phyloP scores from a whole-genome alignment of 257 asterid genomes.

The Misopates orontium region DNA sequence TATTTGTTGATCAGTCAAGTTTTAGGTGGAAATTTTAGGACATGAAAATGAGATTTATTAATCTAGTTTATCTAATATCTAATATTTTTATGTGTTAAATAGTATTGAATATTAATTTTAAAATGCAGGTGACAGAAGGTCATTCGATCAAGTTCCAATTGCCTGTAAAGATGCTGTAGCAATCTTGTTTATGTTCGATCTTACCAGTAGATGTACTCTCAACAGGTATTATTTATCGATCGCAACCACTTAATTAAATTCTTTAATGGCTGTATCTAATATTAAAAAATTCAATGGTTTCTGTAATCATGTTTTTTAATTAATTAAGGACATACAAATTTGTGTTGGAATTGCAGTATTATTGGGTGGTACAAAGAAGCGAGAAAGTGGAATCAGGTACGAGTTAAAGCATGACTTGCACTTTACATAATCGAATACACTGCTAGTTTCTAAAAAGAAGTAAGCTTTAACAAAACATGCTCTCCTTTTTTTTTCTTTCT shows the following conservation, averaged over 20 bases:
- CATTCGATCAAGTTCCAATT: constrained; percentile 77
- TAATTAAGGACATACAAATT: not conserved
- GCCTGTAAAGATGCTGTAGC: constrained; percentile 96
- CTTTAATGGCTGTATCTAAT: no score
- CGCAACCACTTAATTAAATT: no score
- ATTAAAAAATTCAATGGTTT: no score
- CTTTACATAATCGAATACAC: constrained; percentile 15
- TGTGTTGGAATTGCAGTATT: constrained; percentile 46
- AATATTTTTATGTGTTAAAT: not conserved
- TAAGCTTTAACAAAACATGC: constrained; percentile 17
- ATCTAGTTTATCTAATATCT: not conserved
- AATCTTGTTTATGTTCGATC: constrained; percentile 87
- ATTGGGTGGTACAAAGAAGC: constrained; percentile 80
- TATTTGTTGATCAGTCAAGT: constrained; percentile 1
- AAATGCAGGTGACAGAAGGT: constrained; percentile 56
- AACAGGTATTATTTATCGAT: no score
- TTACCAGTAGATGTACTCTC: constrained; percentile 72
- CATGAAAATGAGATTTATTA: not conserved
- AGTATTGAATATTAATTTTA: not conserved
- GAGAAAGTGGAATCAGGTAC: constrained; percentile 88
- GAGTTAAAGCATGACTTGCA: constrained; percentile 16
- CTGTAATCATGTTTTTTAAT: not conserved
- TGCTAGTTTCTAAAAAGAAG: constrained; percentile 26
- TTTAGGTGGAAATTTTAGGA: constrained; percentile 21
- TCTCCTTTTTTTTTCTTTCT: not conserved